Evolutionary conservation across 1,284 basidiomycete genomes (phyloP).

Genomic region (Ganoderma boninense): DNA sequence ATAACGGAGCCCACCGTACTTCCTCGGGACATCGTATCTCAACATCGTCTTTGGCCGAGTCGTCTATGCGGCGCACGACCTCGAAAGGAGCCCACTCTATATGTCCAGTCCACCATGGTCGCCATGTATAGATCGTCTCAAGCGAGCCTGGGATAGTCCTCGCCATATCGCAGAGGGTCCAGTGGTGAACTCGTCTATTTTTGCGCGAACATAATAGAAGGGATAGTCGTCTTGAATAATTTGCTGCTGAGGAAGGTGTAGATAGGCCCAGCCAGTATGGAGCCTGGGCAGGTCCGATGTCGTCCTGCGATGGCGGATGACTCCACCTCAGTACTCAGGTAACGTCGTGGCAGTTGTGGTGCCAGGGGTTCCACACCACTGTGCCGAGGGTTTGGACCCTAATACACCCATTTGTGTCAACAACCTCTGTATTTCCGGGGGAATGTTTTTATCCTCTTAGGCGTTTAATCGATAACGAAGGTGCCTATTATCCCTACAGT

Average conservation of each 20-base stretch:
- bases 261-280: background rate
- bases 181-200: background rate
- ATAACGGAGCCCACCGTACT: too few relatives aligned
- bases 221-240: background rate
- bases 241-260: background rate
- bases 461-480: too few relatives aligned
- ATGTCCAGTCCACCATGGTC: background rate
- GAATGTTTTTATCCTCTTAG: background rate
- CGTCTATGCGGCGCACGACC: background rate
- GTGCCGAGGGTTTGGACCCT: too few relatives aligned
- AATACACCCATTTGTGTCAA: too few relatives aligned
- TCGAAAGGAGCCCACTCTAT: background rate
- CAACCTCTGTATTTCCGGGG: background rate
- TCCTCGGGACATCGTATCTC: too few relatives aligned
- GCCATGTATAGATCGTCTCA: background rate
- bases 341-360: too few relatives aligned
- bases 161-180: background rate
- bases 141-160: background rate
- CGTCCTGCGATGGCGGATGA: background rate
- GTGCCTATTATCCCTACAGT: too few relatives aligned
- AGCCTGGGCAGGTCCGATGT: background rate
- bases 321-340: background rate
- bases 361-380: too few relatives aligned
- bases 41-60: background rate
- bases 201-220: background rate